Evolutionary conservation across 1,284 basidiomycete genomes (phyloP), one percentile per base, ranked within the genome.

Genomic region (Moniliophthora roreri): DNA sequence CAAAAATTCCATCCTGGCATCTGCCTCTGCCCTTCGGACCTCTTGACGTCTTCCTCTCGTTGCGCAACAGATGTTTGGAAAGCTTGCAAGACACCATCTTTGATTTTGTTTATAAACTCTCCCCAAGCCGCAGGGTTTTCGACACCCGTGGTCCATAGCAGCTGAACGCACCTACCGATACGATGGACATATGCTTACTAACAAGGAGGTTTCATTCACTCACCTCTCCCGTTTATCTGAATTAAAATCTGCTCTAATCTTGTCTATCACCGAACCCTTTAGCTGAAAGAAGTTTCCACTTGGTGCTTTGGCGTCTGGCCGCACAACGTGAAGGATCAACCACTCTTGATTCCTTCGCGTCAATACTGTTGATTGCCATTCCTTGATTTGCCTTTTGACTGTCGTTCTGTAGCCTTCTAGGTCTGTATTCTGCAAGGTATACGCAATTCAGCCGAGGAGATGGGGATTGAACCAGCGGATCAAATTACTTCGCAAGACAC

Each of bases 1-100:
- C 93, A 95, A 65, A 96, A 98, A 67, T 97, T 95, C 95, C 95
- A 98, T 2, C 94, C 95, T 1, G 92, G 90, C 80, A 93, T 90
- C 58, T 87, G 80, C 53, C 90, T 79, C 66, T 96, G 92, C 45
- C 84, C 79, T 66, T 98, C 95, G 0, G 91, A 92, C 21, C 90
- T 81, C 63, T 81, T 87, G 2, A 97, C 87, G 56, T 96, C 93
- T 47, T 97, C 95, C 64, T 95, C 91, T 15, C 91, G 80, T 59
- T 87, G 84, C 5, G 79, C 72, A 38, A 98, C 79, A 5, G 89
- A 85, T 8, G 76, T 72, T 63, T 98, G 93, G 58, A 98, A 94
- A 0, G 94, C 88, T 34, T 77, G 74, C 16, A 96, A 71, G 13
- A 97, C 69, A 11, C 88, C 88, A 53, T 98, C 95, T 70, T 98